A percentile compares a stretch with the other conserved stretches of the same genome.
These are phyloP conservation scores for Sicyos edulis DNA, from an alignment of 306 rosid genomes.

Conservation along the genomic window DNA sequence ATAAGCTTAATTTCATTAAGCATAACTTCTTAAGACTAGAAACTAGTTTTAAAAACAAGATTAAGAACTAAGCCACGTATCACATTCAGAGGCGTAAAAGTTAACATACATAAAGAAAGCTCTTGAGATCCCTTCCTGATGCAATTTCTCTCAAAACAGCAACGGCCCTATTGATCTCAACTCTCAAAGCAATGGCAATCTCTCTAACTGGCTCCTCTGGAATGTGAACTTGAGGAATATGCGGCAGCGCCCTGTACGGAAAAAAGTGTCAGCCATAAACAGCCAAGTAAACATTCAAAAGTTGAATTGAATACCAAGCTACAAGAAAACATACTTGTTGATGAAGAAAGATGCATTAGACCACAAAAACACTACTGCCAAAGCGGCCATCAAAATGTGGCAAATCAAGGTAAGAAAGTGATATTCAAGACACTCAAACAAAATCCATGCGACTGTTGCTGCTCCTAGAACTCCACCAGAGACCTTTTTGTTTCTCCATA, in stretches of 20 bases:
- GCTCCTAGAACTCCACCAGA: slow-evolving; percentile 61
- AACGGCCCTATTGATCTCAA: slow-evolving; percentile 58
- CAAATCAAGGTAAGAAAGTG: slow-evolving; percentile 67
- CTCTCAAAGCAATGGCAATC: slow-evolving; percentile 63
- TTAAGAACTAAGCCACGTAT: not conserved
- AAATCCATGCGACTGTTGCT: slow-evolving; percentile 67
- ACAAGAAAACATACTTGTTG: slow-evolving; percentile 49
- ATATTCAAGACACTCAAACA: slow-evolving; percentile 72
- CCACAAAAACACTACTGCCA: slow-evolving; percentile 74
- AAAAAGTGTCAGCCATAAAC: slow-evolving; percentile 7
- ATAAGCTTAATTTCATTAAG: not conserved
- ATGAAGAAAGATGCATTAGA: slow-evolving; percentile 73
- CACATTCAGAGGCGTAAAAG: not conserved
- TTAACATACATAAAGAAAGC: slow-evolving; percentile 64
- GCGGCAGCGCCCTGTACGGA: slow-evolving; percentile 54
- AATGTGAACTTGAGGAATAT: slow-evolving; percentile 62
- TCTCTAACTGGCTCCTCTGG: slow-evolving; percentile 66
- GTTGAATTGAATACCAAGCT: not conserved
- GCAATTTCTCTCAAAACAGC: slow-evolving; percentile 64
- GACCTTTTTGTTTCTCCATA: slow-evolving; percentile 92
- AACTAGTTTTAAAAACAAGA: not conserved
- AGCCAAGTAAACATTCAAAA: slow-evolving; percentile 2
- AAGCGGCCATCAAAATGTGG: slow-evolving; percentile 48
- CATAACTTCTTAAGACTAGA: not conserved
- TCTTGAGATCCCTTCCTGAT: slow-evolving; percentile 86